These are phyloP conservation scores for Torulaspora maleeae DNA, from an alignment of 805 yeast species.

Conservation along the genomic window DNA sequence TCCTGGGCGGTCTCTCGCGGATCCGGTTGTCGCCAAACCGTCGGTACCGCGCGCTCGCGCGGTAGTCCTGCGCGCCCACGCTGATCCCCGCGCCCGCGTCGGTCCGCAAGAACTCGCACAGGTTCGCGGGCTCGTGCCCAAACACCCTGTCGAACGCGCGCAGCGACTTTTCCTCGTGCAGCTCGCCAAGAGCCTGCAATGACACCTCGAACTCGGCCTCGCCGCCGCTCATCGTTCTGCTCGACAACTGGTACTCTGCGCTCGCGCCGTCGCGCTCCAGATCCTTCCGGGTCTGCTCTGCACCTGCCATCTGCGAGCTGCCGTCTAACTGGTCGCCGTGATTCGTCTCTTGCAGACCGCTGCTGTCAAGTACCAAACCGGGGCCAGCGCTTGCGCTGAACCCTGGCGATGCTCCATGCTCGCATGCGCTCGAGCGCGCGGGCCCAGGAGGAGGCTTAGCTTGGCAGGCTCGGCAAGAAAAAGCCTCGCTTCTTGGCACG, in stretches of 20 bases:
- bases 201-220: constrained; percentile 11
- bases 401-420: neutral
- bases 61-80: constrained; percentile 10
- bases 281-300: neutral
- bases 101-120: constrained; percentile 25
- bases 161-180: constrained; percentile 36
- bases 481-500: too few species aligned
- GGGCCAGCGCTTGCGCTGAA: too few species aligned
- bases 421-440: too few species aligned
- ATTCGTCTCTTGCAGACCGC: too few species aligned
- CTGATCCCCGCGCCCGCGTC: constrained; percentile 23
- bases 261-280: neutral
- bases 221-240: constrained; percentile 1
- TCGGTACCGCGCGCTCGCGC: constrained; percentile 13
- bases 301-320: constrained; percentile 1
- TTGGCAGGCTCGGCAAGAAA: neutral
- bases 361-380: too few species aligned
- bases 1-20: constrained; percentile 67
- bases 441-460: constrained; percentile 7
- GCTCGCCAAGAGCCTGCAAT: constrained; percentile 21
- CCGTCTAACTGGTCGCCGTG: neutral
- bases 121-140: constrained; percentile 18
- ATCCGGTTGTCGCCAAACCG: constrained; percentile 65
- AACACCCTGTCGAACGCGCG: constrained; percentile 23
- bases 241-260: constrained; percentile 9